These are phyloP conservation scores for Fusarium paranaense DNA, from an alignment of 2,329 filamentous ascomycete species.

Conservation along the genomic window DNA sequence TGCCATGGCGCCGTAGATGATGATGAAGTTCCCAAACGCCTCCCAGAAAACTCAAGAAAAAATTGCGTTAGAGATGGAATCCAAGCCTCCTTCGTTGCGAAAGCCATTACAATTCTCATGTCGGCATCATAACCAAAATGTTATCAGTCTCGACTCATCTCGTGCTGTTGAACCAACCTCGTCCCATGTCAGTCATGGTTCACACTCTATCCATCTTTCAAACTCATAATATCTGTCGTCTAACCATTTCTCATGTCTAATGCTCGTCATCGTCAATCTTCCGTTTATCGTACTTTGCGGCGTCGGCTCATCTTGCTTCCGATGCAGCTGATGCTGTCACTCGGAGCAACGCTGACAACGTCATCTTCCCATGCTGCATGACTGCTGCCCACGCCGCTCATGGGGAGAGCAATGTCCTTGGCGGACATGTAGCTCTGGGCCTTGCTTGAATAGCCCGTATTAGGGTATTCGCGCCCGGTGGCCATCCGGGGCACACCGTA, in stretches of 20 bases:
- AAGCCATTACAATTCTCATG: constrained; percentile 1
- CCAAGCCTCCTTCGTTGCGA: constrained; percentile 4
- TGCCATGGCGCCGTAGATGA: constrained; percentile 5
- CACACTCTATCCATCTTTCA: constrained; percentile 24
- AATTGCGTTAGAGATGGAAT: neutral
- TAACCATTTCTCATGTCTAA: constrained; percentile 17
- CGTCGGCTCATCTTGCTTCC: constrained; percentile 53
- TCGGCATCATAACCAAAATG: constrained; percentile 9
- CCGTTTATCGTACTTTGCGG: constrained; percentile 38
- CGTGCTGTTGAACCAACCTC: constrained; percentile 11
- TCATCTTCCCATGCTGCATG: constrained; percentile 60
- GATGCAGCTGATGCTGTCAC: constrained; percentile 73
- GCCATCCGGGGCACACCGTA: constrained; percentile 36
- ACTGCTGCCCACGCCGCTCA: constrained; percentile 56
- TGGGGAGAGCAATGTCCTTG: constrained; percentile 54
- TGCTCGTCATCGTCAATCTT: constrained; percentile 10
- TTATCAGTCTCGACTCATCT: constrained; percentile 6
- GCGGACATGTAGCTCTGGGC: constrained; percentile 46
- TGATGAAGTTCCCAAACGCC: constrained; percentile 22
- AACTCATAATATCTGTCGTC: constrained; percentile 26
- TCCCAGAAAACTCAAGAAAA: constrained; percentile 12
- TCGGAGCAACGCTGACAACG: constrained; percentile 65
- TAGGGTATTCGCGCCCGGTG: constrained; percentile 27
- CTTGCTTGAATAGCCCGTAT: constrained; percentile 36
- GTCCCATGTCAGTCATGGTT: neutral